Evolutionary conservation across 1,284 basidiomycete genomes (phyloP).

Genomic region (Irpex sp.): DNA sequence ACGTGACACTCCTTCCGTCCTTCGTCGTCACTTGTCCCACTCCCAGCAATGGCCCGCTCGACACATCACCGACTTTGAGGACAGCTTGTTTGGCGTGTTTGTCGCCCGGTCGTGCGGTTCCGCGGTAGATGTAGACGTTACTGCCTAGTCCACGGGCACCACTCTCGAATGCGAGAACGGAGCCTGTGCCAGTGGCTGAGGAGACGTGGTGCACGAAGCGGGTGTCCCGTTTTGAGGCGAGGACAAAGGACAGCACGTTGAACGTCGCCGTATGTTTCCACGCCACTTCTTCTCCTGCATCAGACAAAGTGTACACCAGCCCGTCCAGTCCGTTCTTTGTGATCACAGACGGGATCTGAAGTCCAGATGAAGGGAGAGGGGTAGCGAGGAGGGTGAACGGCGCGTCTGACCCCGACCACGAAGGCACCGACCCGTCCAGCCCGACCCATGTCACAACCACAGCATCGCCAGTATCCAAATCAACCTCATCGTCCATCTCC

Average conservation of each 20-base stretch:
- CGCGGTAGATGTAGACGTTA: constrained; percentile 83
- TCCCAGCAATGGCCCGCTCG: constrained; percentile 76
- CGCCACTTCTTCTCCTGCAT: constrained; percentile 23
- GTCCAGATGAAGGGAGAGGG: constrained; percentile 48
- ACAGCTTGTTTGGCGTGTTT: constrained; percentile 77
- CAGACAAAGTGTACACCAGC: constrained; percentile 54
- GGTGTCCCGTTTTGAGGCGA: constrained; percentile 90
- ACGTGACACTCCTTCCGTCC: constrained; percentile 38
- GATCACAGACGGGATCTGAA: constrained; percentile 45
- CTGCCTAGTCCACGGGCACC: constrained; percentile 61
- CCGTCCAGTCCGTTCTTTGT: constrained; percentile 86
- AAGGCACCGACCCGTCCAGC: constrained; percentile 42
- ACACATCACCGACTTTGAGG: constrained; percentile 64
- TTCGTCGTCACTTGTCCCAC: constrained; percentile 49
- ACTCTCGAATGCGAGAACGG: constrained; percentile 76
- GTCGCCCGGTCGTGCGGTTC: constrained; percentile 37
- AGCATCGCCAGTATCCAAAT: constrained; percentile 60
- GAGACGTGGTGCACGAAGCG: constrained; percentile 76
- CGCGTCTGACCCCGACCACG: constrained; percentile 36
- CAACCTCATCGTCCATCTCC: constrained; percentile 83
- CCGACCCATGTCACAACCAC: constrained; percentile 63
- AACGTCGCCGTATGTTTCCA: constrained; percentile 84
- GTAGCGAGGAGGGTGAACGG: constrained; percentile 58
- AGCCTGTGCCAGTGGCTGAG: constrained; percentile 33
- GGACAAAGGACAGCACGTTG: constrained; percentile 88